Base-by-base conservation (phyloP, 2,329 filamentous ascomycete species). In the Coleophoma cylindrospora region DNA sequence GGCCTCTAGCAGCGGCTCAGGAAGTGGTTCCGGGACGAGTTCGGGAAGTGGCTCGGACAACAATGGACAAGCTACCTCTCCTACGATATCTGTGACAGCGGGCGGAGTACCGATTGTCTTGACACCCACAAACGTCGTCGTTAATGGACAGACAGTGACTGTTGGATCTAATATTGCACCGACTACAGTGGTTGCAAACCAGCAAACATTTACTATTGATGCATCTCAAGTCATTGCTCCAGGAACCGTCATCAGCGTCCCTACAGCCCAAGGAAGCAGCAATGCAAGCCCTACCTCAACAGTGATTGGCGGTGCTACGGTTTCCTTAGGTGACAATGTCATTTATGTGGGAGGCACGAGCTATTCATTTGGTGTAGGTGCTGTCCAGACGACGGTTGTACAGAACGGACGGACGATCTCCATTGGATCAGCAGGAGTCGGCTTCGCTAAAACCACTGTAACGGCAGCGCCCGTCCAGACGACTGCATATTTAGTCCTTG, bases 121-220 rank as follows among this genome's bases (percentile, higher is more conserved):
- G 13, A 46, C 46, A 14, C 53, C 58, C 34, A 58, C 38, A 14
- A 46, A 55, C 14, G 60, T 58, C 19, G 22, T 59, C 2, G 60
- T 63, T 34, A 54, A 58, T 40, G 49, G 54, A 14, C 54, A 61
- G 33, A 59, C 54, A 11, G 49, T 62, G 10, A 33, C 36, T 7
- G 52, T 61, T 34, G 50, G 46, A 6, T 34, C 47, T 27, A 32
- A 17, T 40, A 41, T 37, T 4, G 22, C 41, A n/a, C 19, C 41
- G 11, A 34, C 22, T n/a, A 49, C 50, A 38, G 53, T 50, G 6
- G 46, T 66, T 17, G 59, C 60, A 4, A 54, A 55, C 36, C 54
- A 50, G 9, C 53, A 63, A 43, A 52, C 53, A 7, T 64, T 63
- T 34, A 60, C 59, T 3, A 47, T 66, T 9, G 53, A 58, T 34